Percentiles rank a stretch among this genome's conserved stretches.
Evolutionary conservation across 768 basidiomycete species (phyloP).

Genomic region (Phylloporus rhodoxanthus): DNA sequence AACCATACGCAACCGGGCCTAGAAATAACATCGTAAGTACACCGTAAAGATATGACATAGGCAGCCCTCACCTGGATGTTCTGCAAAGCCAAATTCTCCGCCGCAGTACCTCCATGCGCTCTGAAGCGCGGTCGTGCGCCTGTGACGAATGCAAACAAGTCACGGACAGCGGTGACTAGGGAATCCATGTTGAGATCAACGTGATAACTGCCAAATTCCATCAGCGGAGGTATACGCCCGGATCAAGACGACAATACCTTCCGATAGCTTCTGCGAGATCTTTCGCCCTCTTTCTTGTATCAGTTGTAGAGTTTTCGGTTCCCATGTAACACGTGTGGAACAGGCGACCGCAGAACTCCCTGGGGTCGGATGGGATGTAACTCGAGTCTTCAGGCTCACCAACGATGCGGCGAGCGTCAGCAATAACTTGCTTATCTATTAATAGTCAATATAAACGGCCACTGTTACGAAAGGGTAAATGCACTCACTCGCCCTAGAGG

Average conservation of each 20-base stretch:
- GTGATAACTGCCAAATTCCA: conserved; percentile 62
- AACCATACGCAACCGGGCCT: conserved; percentile 94
- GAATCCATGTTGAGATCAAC: conserved; percentile 94
- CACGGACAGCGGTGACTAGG: conserved; percentile 76
- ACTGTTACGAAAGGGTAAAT: background rate
- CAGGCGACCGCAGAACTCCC: conserved; percentile 78
- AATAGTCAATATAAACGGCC: background rate
- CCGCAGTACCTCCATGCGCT: conserved; percentile 76
- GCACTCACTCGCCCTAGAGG: conserved; percentile 58
- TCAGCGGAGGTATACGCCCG: background rate
- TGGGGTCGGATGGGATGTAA: conserved; percentile 82
- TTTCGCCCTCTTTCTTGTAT: conserved; percentile 83
- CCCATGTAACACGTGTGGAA: conserved; percentile 99
- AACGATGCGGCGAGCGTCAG: conserved; percentile 82
- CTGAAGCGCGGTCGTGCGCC: conserved; percentile 68
- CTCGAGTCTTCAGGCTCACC: conserved; percentile 77
- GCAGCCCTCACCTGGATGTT: conserved; percentile 73
- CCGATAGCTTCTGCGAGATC: conserved; percentile 85
- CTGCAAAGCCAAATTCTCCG: conserved; percentile 94
- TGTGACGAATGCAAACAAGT: conserved; percentile 81
- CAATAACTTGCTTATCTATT: conserved; percentile 77
- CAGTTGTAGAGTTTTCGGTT: conserved; percentile 87
- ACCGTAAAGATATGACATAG: background rate
- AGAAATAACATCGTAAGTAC: background rate
- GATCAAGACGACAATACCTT: conserved; percentile 44